These are phyloP conservation scores for Cercospora sesami DNA, from an alignment of 2,329 filamentous ascomycete species.

Conservation along the genomic window DNA sequence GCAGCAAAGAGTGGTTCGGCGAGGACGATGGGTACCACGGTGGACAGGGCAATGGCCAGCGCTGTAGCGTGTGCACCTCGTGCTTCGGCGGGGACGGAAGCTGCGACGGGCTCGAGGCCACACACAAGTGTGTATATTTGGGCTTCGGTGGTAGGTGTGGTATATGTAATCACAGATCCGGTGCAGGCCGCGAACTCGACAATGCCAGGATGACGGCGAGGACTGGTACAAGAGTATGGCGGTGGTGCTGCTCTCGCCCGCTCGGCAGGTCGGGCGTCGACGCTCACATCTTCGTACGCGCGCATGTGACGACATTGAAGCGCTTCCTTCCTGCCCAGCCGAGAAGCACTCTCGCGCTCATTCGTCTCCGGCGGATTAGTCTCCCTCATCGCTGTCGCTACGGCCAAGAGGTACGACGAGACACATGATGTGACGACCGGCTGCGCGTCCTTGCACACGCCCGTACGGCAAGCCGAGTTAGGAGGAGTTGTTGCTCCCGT, in stretches of 20 bases:
- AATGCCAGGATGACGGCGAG: too few relatives aligned
- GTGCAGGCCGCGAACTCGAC: too few relatives aligned
- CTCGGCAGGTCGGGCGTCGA: background rate
- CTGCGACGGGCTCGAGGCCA: background rate
- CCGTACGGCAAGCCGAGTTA: background rate
- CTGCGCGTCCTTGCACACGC: background rate
- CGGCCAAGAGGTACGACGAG: background rate
- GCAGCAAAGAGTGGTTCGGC: conserved; percentile 1
- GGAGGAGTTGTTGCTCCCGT: background rate
- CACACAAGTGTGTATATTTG: background rate
- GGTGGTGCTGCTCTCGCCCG: background rate
- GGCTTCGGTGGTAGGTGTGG: background rate
- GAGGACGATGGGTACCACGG: background rate
- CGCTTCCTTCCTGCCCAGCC: background rate
- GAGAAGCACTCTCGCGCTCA: background rate
- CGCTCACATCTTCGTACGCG: background rate
- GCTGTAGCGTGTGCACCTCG: background rate
- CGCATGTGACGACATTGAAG: background rate
- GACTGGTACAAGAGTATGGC: too few relatives aligned
- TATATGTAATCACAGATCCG: background rate
- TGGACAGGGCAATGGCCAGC: background rate
- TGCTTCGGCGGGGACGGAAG: conserved; percentile 1
- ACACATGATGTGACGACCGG: background rate
- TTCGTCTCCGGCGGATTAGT: background rate
- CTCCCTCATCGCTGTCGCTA: background rate